Evolutionary conservation across 768 basidiomycete species (phyloP).

Genomic region (Suillus discolor): DNA sequence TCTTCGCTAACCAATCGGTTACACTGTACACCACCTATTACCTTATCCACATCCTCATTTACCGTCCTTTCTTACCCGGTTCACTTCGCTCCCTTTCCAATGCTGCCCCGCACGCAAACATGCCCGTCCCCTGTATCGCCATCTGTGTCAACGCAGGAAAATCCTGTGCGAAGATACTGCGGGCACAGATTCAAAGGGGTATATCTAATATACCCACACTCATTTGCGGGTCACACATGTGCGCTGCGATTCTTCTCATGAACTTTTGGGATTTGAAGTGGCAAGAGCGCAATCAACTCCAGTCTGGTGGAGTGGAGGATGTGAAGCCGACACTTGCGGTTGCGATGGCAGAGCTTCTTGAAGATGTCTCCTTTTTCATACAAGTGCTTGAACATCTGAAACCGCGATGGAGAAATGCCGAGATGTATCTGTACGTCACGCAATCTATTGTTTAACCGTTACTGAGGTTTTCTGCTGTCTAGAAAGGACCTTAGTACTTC

Average conservation of each 20-base stretch:
- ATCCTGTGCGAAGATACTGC: conserved; percentile 60
- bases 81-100: conserved; percentile 30
- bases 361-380: conserved; percentile 30
- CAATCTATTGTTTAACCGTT: conserved; percentile 14
- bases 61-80: conserved; percentile 66
- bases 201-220: conserved; percentile 45
- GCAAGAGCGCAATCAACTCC: conserved; percentile 41
- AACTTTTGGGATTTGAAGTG: conserved; percentile 60
- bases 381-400: conserved; percentile 28
- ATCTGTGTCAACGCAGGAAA: conserved; percentile 64
- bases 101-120: conserved; percentile 29
- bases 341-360: conserved; percentile 34
- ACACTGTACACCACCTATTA: conserved; percentile 62
- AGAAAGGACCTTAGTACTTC: conserved; percentile 32
- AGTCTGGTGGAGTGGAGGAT: conserved; percentile 25
- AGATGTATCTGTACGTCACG: conserved; percentile 38
- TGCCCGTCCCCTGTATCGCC: conserved; percentile 53
- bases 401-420: conserved; percentile 35
- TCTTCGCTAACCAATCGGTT: conserved; percentile 59
- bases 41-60: conserved; percentile 63
- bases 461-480: conserved; percentile 36
- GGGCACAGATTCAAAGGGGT: conserved; percentile 49
- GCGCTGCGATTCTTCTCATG: conserved; percentile 55
- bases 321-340: conserved; percentile 31
- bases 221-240: conserved; percentile 49